Evolutionary conservation across 441 rosid species (phyloP), one percentile per base, ranked within the genome.

Genomic region (Pelargonium exstipulatum): DNA sequence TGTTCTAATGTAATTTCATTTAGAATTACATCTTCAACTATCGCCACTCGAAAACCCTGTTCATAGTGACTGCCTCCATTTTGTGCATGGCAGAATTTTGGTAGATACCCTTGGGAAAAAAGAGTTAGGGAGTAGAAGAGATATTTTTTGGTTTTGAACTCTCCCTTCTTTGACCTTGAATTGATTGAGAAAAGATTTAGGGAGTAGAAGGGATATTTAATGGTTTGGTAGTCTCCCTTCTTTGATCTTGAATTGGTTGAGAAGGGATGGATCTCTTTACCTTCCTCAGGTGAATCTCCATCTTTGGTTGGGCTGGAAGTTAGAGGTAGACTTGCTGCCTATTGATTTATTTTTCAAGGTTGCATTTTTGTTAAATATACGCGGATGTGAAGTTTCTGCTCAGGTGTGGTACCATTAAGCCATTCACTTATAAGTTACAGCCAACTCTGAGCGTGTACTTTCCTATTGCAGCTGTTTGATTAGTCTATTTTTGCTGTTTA

Each of bases 401-500:
- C 60, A 53, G 16, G 57, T 49, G 16, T 18, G 32, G 32, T 57
- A 57, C 29, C 6, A 13, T 57, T 57, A 20, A 57, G 5, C 13
- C 62, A 57, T 57, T 20, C 62, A 5, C 26, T 57, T 57, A 57
- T 4, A 18, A 18, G 29, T 57, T 57, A 57, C 26, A 1, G 6
- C 26, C 62, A 12, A 8, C 20, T 18, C 8, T 20, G 29, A 57
- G 26, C 20, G 8, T 17, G 29, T 57, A 18, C 62, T 18, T 57
- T 20, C 62, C 9, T 1, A 57, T 57, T 6, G 20, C 62, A 14
- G 20, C 62, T 4, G 13, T 18, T 43, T n/a, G 55, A 1, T 57
- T 60, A 29, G 66, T 26, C 22, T 55, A 10, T 53, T 24, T 6
- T 65, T 20, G 66, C 62, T 71, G 17, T 60, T 22, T 61, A 64